Base-by-base conservation (phyloP, 257 asterid species). In the Plectranthus barbatus region DNA sequence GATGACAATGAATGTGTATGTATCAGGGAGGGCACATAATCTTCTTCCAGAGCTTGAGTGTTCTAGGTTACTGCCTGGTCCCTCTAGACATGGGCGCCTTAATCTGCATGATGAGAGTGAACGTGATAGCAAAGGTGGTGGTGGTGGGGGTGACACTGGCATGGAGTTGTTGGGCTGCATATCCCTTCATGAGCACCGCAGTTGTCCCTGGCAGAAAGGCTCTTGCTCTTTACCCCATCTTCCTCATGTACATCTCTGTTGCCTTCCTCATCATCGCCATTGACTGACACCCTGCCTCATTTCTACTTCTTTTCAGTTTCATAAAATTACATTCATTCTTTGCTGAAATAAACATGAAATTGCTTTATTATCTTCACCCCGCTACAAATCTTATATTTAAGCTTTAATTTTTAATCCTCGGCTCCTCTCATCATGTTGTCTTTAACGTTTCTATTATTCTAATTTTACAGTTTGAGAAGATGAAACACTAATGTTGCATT, bases 161-260 rank as follows among this genome's bases (percentile, higher is more conserved):
- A 6, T 92, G 95, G 99, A 89, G 97, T 77, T 83, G 95, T 9
- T 92, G 97, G 99, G 97, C 96, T 41, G 99, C 99, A 34, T 92
- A 92, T 76, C 99, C 97, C 4, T 89, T 92, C 86, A 89, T 89
- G 85, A 92, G 97, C 51, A 82, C 83, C 1, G 95, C 94, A 4
- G 96, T 89, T 42, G 79, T 78, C 67, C 91, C 96, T 1, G 67
- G 76, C 67, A 82, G 99, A 76, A 89, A 85, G 80, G 96, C 99
- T 68, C 94, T 92, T 26, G 97, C 97, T 9, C 77, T 92, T 19
- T 92, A 92, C 70, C 99, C 99, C 10, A 84, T 92, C 62, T 74
- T 83, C 14, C 97, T 89, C 55, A 86, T 92, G 96, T 92, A 92
- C 59, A 79, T 92, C 55, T 80, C 99, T 51, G 88, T 92, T 4